A percentile compares a stretch with the other conserved stretches of the same genome.
Conservation (phyloP, 768 basidiomycete genomes). For the Calocybe gangraenosa region DNA sequence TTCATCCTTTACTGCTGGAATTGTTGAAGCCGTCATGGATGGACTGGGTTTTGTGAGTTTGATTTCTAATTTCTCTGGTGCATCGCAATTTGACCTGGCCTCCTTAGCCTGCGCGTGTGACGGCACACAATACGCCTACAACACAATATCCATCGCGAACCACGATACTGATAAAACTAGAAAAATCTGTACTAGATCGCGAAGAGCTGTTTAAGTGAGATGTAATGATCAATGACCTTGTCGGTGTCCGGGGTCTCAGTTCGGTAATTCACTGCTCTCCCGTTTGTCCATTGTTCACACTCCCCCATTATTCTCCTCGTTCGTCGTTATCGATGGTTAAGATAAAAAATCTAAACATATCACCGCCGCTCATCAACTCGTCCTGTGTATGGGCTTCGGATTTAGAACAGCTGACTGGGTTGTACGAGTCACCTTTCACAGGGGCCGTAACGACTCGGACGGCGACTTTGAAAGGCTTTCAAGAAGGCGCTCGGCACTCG, state of each 20-base stretch:
- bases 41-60: constrained; percentile 88
- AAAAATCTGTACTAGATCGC: constrained; percentile 87
- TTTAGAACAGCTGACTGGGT: constrained; percentile 52
- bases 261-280: constrained; percentile 8
- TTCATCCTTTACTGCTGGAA: constrained; percentile 95
- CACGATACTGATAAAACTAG: constrained; percentile 96
- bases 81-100: constrained; percentile 5
- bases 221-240: neutral
- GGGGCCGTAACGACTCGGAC: constrained; percentile 84
- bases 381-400: constrained; percentile 83
- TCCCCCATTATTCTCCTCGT: neutral
- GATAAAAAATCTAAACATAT: constrained; percentile 51
- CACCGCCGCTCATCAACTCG: constrained; percentile 70
- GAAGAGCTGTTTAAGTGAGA: constrained; percentile 79
- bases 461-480: constrained; percentile 64
- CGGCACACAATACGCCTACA: constrained; percentile 89
- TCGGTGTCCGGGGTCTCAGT: constrained; percentile 16
- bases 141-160: constrained; percentile 78
- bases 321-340: constrained; percentile 41
- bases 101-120: constrained; percentile 88
- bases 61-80: neutral
- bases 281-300: constrained; percentile 8
- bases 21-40: constrained; percentile 95
- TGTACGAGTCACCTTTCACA: constrained; percentile 65
- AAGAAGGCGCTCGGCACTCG: constrained; percentile 59